Conservation (phyloP, 1,139 yeast genomes). For the Scheffersomyces cryptocercus region DNA sequence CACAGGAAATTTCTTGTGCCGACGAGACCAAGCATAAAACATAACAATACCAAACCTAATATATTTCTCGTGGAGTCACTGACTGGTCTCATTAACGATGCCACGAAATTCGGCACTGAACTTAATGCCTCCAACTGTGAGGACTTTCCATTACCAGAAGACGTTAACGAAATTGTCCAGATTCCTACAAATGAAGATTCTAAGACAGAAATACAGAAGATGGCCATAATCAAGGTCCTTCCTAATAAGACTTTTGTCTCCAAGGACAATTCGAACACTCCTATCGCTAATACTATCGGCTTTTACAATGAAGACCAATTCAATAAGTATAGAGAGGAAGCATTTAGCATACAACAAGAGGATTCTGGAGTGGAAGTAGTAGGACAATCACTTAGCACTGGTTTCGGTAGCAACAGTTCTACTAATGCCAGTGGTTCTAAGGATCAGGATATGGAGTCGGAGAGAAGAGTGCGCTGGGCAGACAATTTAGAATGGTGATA, state of each 20-base stretch:
- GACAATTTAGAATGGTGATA: constrained; percentile 12
- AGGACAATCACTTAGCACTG: constrained; percentile 9
- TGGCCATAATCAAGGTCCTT: constrained; percentile 58
- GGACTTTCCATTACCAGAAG: constrained; percentile 66
- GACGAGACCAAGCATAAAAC: constrained; percentile 45
- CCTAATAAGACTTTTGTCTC: constrained; percentile 19
- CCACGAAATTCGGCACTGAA: constrained; percentile 76
- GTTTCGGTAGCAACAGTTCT: not conserved
- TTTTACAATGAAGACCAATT: constrained; percentile 35
- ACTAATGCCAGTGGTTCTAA: not conserved
- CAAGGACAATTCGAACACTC: not conserved
- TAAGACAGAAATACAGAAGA: constrained; percentile 20
- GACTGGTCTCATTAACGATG: constrained; percentile 66
- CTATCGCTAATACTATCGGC: constrained; percentile 15
- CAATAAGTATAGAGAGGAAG: constrained; percentile 17
- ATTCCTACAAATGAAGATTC: constrained; percentile 57
- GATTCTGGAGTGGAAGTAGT: constrained; percentile 16
- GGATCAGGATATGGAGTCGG: not conserved
- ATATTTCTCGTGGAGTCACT: constrained; percentile 67
- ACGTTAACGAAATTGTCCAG: constrained; percentile 59
- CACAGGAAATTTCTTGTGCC: constrained; percentile 21
- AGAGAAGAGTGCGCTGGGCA: constrained; percentile 10
- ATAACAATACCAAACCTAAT: constrained; percentile 23
- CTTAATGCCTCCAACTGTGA: constrained; percentile 63
- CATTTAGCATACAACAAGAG: not conserved